Percentiles rank a stretch among this genome's conserved stretches.
Evolutionary conservation across 2,329 filamentous ascomycete species (phyloP).

Genomic region (Aquanectria penicillioides): DNA sequence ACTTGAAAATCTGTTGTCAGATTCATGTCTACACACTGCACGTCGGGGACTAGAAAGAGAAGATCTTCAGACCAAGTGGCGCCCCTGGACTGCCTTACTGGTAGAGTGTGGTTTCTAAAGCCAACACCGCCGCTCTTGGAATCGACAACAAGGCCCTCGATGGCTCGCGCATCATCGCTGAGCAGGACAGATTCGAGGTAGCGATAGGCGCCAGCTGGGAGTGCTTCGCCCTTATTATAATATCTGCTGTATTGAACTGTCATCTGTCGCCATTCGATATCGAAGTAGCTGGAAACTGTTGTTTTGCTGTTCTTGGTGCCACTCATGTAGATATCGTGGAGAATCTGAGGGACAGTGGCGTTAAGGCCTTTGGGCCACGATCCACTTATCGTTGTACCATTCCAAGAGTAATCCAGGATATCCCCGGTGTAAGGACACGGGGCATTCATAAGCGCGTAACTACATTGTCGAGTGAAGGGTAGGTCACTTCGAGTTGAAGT

Average conservation of each 20-base stretch:
- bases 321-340: constrained; percentile 33
- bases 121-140: constrained; percentile 53
- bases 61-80: constrained; percentile 58
- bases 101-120: constrained; percentile 56
- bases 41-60: constrained; percentile 57
- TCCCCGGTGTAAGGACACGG: constrained; percentile 39
- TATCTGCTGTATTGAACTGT: constrained; percentile 30
- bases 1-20: constrained; percentile 54
- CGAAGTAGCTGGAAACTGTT: constrained; percentile 30
- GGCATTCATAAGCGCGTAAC: constrained; percentile 36
- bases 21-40: constrained; percentile 55
- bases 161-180: constrained; percentile 42
- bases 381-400: constrained; percentile 23
- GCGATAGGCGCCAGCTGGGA: constrained; percentile 39
- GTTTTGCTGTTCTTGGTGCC: constrained; percentile 29
- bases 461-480: constrained; percentile 31
- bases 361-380: constrained; percentile 22
- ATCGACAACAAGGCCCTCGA: constrained; percentile 58
- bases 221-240: constrained; percentile 45
- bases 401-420: constrained; percentile 25
- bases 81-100: constrained; percentile 45
- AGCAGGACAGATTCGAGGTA: constrained; percentile 42
- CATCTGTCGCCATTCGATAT: constrained; percentile 47
- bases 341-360: constrained; percentile 39
- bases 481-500: constrained; percentile 47